These are phyloP conservation scores for Ustilago cynodontis DNA, from an alignment of 1,284 basidiomycete genomes.

Conservation along the genomic window DNA sequence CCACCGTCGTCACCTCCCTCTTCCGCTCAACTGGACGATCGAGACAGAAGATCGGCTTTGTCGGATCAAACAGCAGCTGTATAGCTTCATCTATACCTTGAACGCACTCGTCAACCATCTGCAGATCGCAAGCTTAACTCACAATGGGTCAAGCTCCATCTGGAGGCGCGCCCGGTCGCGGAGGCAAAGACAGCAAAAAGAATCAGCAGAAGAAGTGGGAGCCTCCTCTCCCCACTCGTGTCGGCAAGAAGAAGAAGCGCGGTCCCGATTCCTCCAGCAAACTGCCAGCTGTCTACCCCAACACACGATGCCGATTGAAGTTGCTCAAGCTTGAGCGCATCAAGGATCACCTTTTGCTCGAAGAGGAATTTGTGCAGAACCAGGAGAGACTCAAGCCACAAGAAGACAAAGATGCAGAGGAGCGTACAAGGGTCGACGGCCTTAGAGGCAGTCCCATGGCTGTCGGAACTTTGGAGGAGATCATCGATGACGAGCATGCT, in stretches of 20 bases:
- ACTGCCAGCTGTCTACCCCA: conserved; percentile 92
- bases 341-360: conserved; percentile 96
- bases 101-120: background rate
- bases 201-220: conserved; percentile 90
- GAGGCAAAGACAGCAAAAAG: conserved; percentile 73
- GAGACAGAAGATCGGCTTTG: too few species aligned
- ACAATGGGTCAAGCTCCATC: conserved; percentile 64
- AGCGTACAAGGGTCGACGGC: conserved; percentile 93
- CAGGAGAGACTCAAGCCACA: conserved; percentile 78
- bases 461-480: conserved; percentile 97
- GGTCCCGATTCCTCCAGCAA: conserved; percentile 92
- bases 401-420: conserved; percentile 96
- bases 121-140: background rate
- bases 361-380: conserved; percentile 97
- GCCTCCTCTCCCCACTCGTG: conserved; percentile 94
- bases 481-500: conserved; percentile 99
- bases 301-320: conserved; percentile 93
- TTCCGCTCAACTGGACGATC: background rate
- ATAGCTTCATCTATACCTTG: background rate
- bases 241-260: conserved; percentile 92
- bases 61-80: too few species aligned
- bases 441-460: conserved; percentile 95
- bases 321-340: conserved; percentile 96
- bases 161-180: conserved; percentile 61
- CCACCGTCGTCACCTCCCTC: background rate